Base-by-base conservation (phyloP, 2,329 filamentous ascomycete genomes). In the Coniella vitis region DNA sequence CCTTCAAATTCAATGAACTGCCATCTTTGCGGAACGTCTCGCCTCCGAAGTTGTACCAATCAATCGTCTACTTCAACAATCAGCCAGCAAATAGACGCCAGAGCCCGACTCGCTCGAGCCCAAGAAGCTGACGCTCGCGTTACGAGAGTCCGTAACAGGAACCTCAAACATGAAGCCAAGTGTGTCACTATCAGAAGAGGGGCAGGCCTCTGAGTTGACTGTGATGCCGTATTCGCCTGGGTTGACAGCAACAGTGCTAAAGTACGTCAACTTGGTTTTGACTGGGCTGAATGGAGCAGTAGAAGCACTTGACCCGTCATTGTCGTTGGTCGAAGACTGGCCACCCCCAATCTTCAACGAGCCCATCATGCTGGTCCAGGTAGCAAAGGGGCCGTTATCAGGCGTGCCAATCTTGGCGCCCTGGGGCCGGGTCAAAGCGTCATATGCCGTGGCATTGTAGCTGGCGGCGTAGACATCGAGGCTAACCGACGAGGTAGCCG, bases 381-480 rank as follows among this genome's bases (percentile, higher is more conserved):
- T 53, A 21, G 51, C 39, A 19, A 53, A 53, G n/a, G 51, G 51
- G 14, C 48, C 42, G 7, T 31, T 21, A 20, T 48, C 37, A 3
- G 39, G 34, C 9, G 37, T 34, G 35, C 47, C 47, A 10, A 43
- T 38, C 38, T 39, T 40, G 21, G 38, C 31, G 14, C 25, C 42
- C 35, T 44, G 14, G 16, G 38, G 43, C 16, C 32, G 25, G n/a
- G 38, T 21, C 20, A 41, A 22, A 20, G 35, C 31, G 12, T 25
- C 20, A 13, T 37, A 34, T n/a, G 40, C 48, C 8, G 37, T 45
- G 7, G 48, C 32, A n/a, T 51, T 51, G 37, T 51, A 53, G 21
- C 38, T 50, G 42, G 51, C 51, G n/a, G 44, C 42, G 34, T 53
- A 53, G 8, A 53, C 51, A 32, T 53, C 51, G 25, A 53, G 51